A percentile compares a stretch with the other conserved stretches of the same genome.
Evolutionary conservation across 2,329 filamentous ascomycete genomes (phyloP).

Genomic region (Knufia petricola): DNA sequence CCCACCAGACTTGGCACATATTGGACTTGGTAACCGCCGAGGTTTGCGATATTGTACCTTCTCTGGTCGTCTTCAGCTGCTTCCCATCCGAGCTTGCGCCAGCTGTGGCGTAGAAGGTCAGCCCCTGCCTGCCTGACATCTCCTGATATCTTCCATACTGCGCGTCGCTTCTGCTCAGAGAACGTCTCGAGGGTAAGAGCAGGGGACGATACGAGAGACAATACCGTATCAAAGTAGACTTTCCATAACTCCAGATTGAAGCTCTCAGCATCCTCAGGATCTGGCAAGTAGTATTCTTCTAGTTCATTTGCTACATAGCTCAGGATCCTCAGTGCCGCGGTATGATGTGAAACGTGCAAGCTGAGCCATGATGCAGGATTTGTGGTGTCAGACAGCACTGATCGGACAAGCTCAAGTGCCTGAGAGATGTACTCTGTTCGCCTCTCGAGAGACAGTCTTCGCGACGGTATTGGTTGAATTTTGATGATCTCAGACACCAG

Average conservation of each 20-base stretch:
- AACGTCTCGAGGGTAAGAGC: constrained; percentile 89
- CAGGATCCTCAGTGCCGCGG: constrained; percentile 74
- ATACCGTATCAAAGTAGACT: constrained; percentile 76
- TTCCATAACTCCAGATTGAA: constrained; percentile 96
- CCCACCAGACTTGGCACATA: constrained; percentile 89
- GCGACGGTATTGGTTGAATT: constrained; percentile 62
- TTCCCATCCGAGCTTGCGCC: constrained; percentile 97
- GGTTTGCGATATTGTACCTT: constrained; percentile 67
- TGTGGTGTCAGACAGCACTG: constrained; percentile 77
- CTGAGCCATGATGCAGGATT: constrained; percentile 88
- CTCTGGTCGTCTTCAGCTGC: constrained; percentile 67
- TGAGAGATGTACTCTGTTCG: constrained; percentile 55
- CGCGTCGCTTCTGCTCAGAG: constrained; percentile 88
- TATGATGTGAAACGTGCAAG: constrained; percentile 85
- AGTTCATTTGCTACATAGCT: constrained; percentile 73
- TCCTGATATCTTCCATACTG: constrained; percentile 97
- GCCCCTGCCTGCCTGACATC: constrained; percentile 90
- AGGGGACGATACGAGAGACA: constrained; percentile 82
- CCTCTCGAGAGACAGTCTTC: constrained; percentile 46
- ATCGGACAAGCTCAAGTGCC: constrained; percentile 74
- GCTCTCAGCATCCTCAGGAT: constrained; percentile 79
- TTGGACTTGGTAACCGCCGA: constrained; percentile 96
- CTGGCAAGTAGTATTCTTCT: constrained; percentile 72
- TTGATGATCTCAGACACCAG: constrained; percentile 74
- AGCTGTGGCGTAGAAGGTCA: constrained; percentile 70